Evolutionary conservation across 1,284 basidiomycete species (phyloP).

Genomic region (Rhodotorula glutinis): DNA sequence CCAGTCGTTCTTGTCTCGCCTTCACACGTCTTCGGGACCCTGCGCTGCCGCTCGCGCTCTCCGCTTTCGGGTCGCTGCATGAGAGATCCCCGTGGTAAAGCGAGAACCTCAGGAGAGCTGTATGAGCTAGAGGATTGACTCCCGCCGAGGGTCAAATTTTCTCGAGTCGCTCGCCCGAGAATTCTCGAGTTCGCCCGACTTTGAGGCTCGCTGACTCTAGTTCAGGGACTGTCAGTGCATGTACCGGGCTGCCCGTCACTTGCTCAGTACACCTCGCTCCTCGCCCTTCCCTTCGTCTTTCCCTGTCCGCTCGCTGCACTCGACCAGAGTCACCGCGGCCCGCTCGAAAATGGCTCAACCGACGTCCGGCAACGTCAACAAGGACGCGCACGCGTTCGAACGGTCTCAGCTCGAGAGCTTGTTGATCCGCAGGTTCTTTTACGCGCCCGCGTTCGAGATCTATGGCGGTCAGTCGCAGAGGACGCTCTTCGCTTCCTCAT

Average conservation of each 20-base stretch:
- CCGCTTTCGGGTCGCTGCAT: too few relatives aligned
- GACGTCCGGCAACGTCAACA: slow-evolving; percentile 59
- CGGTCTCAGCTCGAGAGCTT: slow-evolving; percentile 81
- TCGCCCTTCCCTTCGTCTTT: background rate
- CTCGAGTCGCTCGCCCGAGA: too few relatives aligned
- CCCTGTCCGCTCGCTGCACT: background rate
- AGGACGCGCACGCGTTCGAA: slow-evolving; percentile 83
- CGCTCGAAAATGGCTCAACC: slow-evolving; percentile 25
- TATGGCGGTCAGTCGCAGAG: slow-evolving; percentile 82
- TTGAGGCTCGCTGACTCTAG: background rate
- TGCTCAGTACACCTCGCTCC: background rate
- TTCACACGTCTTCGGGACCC: too few relatives aligned
- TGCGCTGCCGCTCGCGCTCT: too few relatives aligned
- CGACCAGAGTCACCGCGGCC: background rate
- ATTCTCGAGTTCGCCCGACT: too few relatives aligned
- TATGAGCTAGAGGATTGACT: too few relatives aligned
- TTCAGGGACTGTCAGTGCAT: background rate
- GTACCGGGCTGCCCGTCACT: background rate
- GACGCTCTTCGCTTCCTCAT: too few relatives aligned
- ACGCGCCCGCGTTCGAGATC: slow-evolving; percentile 96
- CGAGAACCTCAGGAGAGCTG: too few relatives aligned
- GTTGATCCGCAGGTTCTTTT: slow-evolving; percentile 92
- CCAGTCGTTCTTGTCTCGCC: too few relatives aligned
- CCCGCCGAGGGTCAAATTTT: too few relatives aligned
- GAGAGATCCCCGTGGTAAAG: too few relatives aligned